Conservation (phyloP, 202 grass and related monocot species). For the Dendrocalamus latiflorus region DNA sequence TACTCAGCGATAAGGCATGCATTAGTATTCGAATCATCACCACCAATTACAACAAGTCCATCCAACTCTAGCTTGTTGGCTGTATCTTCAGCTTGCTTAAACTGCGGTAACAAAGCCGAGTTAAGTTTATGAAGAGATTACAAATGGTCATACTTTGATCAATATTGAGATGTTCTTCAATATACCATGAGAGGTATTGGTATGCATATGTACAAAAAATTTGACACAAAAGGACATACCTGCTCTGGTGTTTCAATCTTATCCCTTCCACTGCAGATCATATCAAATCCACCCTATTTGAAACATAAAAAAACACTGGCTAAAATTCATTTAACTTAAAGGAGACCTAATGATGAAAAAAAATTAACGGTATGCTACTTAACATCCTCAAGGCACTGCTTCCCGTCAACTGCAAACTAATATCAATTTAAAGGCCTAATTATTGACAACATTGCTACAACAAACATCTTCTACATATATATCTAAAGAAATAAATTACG, state of each 20-base stretch:
- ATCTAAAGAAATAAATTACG: not conserved
- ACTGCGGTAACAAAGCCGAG: constrained; percentile 33
- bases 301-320: not conserved
- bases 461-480: not conserved
- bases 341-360: not conserved
- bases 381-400: not conserved
- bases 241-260: constrained; percentile 69
- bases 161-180: not conserved
- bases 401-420: not conserved
- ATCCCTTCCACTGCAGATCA: constrained; percentile 73
- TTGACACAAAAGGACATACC: constrained; percentile 11
- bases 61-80: constrained; percentile 67
- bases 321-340: not conserved
- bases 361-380: not conserved
- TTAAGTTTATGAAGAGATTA: not conserved
- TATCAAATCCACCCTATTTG: constrained; percentile 60
- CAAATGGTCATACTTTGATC: not conserved
- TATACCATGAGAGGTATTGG: not conserved
- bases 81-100: constrained; percentile 93
- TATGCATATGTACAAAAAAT: not conserved
- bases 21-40: constrained; percentile 97
- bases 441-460: not conserved
- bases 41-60: constrained; percentile 89
- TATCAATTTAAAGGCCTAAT: not conserved
- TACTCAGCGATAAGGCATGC: constrained; percentile 92